Evolutionary conservation across 805 yeast genomes (phyloP), one percentile per base, ranked within the genome.

Genomic region (Cyberlindnera japonica): DNA sequence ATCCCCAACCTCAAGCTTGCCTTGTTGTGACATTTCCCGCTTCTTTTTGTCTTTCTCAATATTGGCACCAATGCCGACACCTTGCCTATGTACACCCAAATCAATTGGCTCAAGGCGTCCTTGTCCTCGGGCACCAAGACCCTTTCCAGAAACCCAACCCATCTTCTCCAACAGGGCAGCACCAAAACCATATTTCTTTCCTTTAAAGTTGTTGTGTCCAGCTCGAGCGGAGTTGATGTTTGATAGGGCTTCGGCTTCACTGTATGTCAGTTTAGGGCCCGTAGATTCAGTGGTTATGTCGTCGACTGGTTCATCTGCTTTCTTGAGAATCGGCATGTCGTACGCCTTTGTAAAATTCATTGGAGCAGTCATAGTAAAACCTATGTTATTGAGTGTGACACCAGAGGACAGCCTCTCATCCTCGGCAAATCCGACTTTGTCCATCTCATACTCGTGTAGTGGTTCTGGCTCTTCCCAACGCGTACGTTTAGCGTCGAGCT

Each of bases 71-170:
- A 89, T 71, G 3, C 96, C 96, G 15, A 77, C 62, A 1, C 87
- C 81, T 31, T 72, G 74, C 18, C 43, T 40, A 28, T 93, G 64
- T 22, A 75, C 58, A 38, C 74, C 72, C 3, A 85, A 82, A 45
- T 85, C 82, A 6, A 91, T 79, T 0, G 98, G 97, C n/a, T 72
- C 76, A 0, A 72, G 71, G 1, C 88, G 87, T 32, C 99, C 99
- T 37, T 72, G 72, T 2, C 79, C 77, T 18, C 69, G 59, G 5
- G 66, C 65, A 2, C 99, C 99, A n/a, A 91, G 70, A 1, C 97
- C 98, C 53, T 74, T 68, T 0, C 99, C 98, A 29, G 74, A 75
- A 7, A 72, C 71, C 61, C 86, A 90, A 0, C 99, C 99, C 98
- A 91, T 90, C 47, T 79, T 74, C 45, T 77, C 69, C 64, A 91